Evolutionary conservation across 805 yeast genomes (phyloP), one percentile per base, ranked within the genome.

Genomic region (Tetrapisispora pingtungensis): DNA sequence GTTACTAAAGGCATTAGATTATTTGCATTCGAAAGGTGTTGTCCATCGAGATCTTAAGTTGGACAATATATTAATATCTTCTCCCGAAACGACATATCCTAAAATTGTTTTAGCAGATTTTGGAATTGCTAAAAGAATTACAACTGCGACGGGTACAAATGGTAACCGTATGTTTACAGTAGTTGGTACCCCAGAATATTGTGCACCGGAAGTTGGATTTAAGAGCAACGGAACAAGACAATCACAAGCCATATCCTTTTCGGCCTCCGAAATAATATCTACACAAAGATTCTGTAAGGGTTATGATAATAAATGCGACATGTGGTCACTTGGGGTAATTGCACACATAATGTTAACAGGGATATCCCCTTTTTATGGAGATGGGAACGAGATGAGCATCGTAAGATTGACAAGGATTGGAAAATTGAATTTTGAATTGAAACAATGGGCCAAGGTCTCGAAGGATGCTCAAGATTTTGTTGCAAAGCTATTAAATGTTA

Each of bases 281-380:
- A 27, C 40, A 3, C 40, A 37, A n/a, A 8, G 26, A 15, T 37
- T 37, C 13, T 17, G 40, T 7, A 41, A 33, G 13, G 80, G 80
- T 0, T 79, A 80, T 53, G 74, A 70, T 46, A 62, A 61, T 27
- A 77, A 75, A 52, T 79, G 84, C 54, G 87, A 81, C 58, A 58
- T 78, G 33, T 81, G 87, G 88, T 80, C 87, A 1, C 52, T 81
- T 4, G 87, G 87, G 0, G 72, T 81, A 0, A 71, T 80, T 14
- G 54, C 71, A 4, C 78, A 78, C 58, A 76, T 80, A 12, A 60
- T 81, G 59, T 59, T 80, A 14, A 76, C 80, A 34, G 85, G 84
- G 0, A 67, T 77, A 2, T 79, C 85, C 0, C 85, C 86, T 6
- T 80, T 80, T 52, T 76, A 73, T 50, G 72, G 67, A 2, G 67